Conservation (phyloP, 2,329 filamentous ascomycete genomes). For the Zasmidium citrigriseum region DNA sequence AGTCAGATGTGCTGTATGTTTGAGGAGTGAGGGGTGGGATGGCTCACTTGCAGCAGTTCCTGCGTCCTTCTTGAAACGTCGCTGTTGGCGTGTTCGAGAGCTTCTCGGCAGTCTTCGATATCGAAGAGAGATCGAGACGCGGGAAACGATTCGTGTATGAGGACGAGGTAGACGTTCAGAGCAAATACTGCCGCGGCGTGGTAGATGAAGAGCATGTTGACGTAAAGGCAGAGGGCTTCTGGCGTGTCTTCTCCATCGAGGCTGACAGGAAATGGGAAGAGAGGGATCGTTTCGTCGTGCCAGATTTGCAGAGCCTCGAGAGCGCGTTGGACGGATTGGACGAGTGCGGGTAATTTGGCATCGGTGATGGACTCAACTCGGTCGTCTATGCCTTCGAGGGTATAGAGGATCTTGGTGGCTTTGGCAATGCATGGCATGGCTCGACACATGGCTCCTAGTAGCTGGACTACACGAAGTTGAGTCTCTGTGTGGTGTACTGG, state of each 20-base stretch:
- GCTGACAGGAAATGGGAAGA: conserved; percentile 9
- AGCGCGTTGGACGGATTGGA: neutral
- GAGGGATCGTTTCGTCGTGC: conserved; percentile 5
- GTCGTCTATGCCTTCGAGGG: conserved; percentile 4
- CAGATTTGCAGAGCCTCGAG: conserved; percentile 2
- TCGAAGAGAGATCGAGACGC: conserved; percentile 3
- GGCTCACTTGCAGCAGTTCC: conserved; percentile 9
- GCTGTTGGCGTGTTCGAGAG: conserved; percentile 2
- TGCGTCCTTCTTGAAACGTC: conserved; percentile 7
- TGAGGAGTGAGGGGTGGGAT: neutral
- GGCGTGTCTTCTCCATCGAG: conserved; percentile 10
- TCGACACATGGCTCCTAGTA: conserved; percentile 3
- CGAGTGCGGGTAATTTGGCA: neutral
- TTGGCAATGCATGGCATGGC: conserved; percentile 1
- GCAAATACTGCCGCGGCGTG: conserved; percentile 5
- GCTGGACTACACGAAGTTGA: conserved; percentile 5
- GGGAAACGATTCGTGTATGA: conserved; percentile 4
- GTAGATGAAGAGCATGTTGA: conserved; percentile 13
- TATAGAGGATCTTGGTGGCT: conserved; percentile 1
- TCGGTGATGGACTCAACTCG: conserved; percentile 3
- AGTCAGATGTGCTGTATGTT: neutral
- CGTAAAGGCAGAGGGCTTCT: conserved; percentile 10
- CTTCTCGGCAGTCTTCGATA: neutral
- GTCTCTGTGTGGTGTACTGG: conserved; percentile 5
- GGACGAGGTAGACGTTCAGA: conserved; percentile 6